Conservation (phyloP, 805 yeast species). For the Candida saitoana region DNA sequence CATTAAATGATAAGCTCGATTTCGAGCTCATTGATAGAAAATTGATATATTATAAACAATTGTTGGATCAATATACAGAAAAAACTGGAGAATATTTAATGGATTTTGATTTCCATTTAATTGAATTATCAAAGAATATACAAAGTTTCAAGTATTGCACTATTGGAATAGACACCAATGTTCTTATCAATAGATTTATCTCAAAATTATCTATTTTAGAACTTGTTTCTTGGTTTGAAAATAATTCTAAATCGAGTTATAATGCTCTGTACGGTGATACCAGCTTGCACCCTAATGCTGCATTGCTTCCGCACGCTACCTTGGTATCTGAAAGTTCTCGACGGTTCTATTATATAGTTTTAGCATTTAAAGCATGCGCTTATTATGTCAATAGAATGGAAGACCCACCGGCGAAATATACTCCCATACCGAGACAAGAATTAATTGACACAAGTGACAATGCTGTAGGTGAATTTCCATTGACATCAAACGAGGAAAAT, state of each 20-base stretch:
- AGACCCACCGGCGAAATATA: neutral
- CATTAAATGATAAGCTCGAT: conserved; percentile 17
- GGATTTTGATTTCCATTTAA: neutral
- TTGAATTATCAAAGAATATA: neutral
- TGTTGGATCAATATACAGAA: neutral
- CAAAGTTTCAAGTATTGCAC: neutral
- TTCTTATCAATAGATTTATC: neutral
- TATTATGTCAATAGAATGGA: neutral
- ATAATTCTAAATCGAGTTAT: too few relatives aligned
- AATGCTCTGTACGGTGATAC: too few relatives aligned
- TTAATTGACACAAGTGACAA: neutral
- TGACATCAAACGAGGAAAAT: neutral
- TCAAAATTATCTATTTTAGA: neutral
- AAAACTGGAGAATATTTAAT: neutral
- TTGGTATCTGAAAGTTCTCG: neutral
- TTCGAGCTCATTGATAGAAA: conserved; percentile 12
- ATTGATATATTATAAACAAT: conserved; percentile 10
- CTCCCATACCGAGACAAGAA: neutral
- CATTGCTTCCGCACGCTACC: neutral
- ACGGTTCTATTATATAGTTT: neutral
- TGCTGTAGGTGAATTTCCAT: neutral
- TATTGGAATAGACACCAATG: neutral
- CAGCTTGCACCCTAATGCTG: neutral
- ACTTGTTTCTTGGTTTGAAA: neutral
- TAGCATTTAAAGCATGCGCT: neutral